A percentile compares a stretch with the other conserved stretches of the same genome.
Evolutionary conservation across 768 basidiomycete genomes (phyloP).

Genomic region (Boletus huronensis): DNA sequence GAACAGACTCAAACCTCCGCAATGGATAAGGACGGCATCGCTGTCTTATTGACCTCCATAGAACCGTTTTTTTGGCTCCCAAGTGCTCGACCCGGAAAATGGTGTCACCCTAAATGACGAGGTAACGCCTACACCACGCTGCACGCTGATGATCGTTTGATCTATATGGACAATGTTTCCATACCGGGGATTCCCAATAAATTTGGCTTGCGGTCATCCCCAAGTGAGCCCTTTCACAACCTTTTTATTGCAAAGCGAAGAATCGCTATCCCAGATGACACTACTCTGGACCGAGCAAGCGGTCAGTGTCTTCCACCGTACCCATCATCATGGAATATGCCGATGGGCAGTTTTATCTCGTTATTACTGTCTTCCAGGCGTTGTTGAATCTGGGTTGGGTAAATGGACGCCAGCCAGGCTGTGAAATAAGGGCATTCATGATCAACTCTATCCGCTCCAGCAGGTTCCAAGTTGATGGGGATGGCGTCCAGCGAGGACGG

Average conservation of each 20-base stretch:
- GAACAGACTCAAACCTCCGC: too few relatives aligned
- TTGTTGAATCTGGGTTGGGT: conserved; percentile 70
- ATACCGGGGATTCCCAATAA: conserved; percentile 78
- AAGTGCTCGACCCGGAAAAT: too few relatives aligned
- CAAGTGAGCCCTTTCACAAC: conserved; percentile 58
- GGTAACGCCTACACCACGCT: too few relatives aligned
- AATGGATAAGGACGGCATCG: too few relatives aligned
- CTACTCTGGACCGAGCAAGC: conserved; percentile 84
- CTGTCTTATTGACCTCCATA: too few relatives aligned
- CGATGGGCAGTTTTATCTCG: conserved; percentile 68
- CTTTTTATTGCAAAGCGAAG: conserved; percentile 32
- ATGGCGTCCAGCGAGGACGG: conserved; percentile 50
- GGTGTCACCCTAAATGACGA: too few relatives aligned
- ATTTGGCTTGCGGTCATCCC: conserved; percentile 80
- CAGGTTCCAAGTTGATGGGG: conserved; percentile 51
- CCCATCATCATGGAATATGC: conserved; percentile 76
- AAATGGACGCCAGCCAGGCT: conserved; percentile 78
- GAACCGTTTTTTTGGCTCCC: too few relatives aligned
- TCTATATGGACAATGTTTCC: too few relatives aligned
- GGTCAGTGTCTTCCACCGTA: conserved; percentile 79
- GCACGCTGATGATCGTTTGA: too few relatives aligned
- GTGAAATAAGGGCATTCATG: conserved; percentile 77
- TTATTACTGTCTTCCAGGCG: conserved; percentile 71
- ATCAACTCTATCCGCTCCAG: conserved; percentile 70
- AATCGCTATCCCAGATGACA: too few relatives aligned